Conservation (phyloP, 495 filamentous ascomycete genomes). For the Diplogelasinospora grovesii region DNA sequence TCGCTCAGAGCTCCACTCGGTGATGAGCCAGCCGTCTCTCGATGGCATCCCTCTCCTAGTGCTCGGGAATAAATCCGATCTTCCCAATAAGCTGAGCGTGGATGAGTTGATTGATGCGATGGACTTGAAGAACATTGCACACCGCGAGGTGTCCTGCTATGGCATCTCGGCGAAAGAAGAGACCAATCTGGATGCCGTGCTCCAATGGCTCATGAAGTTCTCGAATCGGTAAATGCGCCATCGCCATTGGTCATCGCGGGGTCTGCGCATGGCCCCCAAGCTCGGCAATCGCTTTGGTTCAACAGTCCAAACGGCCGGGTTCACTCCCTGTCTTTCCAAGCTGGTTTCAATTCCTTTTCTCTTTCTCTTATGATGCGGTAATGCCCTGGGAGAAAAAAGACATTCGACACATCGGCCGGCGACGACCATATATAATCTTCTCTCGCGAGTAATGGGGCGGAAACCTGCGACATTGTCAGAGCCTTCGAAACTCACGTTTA, state of each 20-base stretch:
- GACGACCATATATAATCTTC: conserved; percentile 38
- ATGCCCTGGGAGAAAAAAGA: conserved; percentile 25
- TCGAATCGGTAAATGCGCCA: conserved; percentile 49
- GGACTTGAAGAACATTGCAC: conserved; percentile 81
- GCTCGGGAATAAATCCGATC: conserved; percentile 94
- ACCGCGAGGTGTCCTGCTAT: conserved; percentile 96
- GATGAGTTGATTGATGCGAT: conserved; percentile 92
- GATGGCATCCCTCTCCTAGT: conserved; percentile 93
- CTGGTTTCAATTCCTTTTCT: conserved; percentile 5
- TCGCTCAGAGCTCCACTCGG: conserved; percentile 80
- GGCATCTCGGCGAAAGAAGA: conserved; percentile 98
- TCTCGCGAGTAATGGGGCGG: conserved; percentile 19
- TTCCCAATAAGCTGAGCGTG: conserved; percentile 78
- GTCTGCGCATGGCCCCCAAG: not conserved
- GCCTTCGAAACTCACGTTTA: conserved; percentile 1
- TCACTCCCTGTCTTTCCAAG: conserved; percentile 2
- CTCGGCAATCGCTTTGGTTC: conserved; percentile 12
- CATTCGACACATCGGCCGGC: conserved; percentile 37
- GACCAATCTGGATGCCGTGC: conserved; percentile 92
- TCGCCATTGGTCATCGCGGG: not conserved
- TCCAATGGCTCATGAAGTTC: conserved; percentile 93
- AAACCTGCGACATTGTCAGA: conserved; percentile 14
- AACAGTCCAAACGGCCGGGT: conserved; percentile 6
- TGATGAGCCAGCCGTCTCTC: conserved; percentile 79
- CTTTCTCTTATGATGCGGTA: conserved; percentile 6